Evolutionary conservation across 106 monocot genomes (phyloP).

Genomic region (Phalaenopsis aphrodite): DNA sequence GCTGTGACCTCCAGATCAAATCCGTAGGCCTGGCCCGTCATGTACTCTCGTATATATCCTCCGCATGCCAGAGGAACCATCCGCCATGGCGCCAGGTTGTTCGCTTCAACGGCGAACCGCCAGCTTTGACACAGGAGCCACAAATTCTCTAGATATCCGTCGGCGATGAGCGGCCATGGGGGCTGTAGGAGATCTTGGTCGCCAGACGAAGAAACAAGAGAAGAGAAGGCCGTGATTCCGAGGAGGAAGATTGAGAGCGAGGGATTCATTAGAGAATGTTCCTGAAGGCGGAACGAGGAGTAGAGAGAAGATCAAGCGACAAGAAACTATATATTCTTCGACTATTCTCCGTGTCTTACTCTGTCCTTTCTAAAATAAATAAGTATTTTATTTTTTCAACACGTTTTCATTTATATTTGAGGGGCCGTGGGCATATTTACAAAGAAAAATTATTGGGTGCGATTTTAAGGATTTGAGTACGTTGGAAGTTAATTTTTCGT

Average conservation of each 20-base stretch:
- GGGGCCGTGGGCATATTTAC: no score
- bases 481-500: no score
- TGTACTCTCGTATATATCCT: constrained; percentile 45
- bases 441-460: no score
- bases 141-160: neutral
- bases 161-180: constrained; percentile 23
- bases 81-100: constrained; percentile 57
- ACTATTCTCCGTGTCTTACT: no score
- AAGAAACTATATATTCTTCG: no score
- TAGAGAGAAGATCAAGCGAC: neutral
- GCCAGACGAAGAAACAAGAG: neutral
- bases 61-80: constrained; percentile 49
- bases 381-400: no score
- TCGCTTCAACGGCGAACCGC: constrained; percentile 68
- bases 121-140: constrained; percentile 58
- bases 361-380: no score
- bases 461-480: no score
- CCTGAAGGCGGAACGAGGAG: neutral
- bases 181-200: neutral
- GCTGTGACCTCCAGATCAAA: constrained; percentile 57
- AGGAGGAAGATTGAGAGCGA: neutral
- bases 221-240: neutral
- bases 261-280: neutral
- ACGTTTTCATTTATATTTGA: no score
- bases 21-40: constrained; percentile 44